These are phyloP conservation scores for Saussurea involucrata DNA, from an alignment of 129 eudicot genomes.

Conservation along the genomic window DNA sequence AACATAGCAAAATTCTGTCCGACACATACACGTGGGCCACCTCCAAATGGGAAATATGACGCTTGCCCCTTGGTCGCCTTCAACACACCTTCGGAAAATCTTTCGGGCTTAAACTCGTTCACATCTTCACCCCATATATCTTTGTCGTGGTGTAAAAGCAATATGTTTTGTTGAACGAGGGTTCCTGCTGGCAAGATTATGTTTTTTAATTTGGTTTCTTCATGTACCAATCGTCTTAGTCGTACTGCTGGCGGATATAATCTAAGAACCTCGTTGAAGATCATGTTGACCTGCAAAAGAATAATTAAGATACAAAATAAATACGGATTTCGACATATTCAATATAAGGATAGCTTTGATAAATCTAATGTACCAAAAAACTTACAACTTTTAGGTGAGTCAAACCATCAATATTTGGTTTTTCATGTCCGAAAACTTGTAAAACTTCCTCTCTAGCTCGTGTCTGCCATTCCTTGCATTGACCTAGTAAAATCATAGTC, in stretches of 20 bases:
- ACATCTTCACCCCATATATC: constrained; percentile 30
- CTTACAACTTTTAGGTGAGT: constrained; percentile 27
- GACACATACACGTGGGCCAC: constrained; percentile 33
- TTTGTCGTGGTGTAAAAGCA: constrained; percentile 21
- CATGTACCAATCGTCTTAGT: background rate
- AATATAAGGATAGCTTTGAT: background rate
- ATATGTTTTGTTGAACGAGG: background rate
- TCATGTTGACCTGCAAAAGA: constrained; percentile 13
- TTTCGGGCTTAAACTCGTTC: constrained; percentile 28
- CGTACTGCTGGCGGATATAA: constrained; percentile 9
- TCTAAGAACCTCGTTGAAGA: constrained; percentile 30
- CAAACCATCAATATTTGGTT: constrained; percentile 14
- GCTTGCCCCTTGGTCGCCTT: constrained; percentile 24
- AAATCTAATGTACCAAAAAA: background rate
- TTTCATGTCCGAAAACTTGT: constrained; percentile 14
- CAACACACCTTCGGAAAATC: constrained; percentile 18
- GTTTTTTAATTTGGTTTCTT: constrained; percentile 25
- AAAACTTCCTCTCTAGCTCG: constrained; percentile 30
- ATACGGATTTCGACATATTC: background rate
- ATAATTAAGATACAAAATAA: background rate
- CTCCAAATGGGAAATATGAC: constrained; percentile 23
- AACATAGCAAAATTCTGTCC: constrained; percentile 33
- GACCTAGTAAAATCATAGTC: constrained; percentile 31
- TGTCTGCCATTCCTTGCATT: constrained; percentile 15
- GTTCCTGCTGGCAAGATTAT: constrained; percentile 25